Evolutionary conservation across 306 rosid species (phyloP), one percentile per base, ranked within the genome.

Genomic region (Quillaja saponaria): DNA sequence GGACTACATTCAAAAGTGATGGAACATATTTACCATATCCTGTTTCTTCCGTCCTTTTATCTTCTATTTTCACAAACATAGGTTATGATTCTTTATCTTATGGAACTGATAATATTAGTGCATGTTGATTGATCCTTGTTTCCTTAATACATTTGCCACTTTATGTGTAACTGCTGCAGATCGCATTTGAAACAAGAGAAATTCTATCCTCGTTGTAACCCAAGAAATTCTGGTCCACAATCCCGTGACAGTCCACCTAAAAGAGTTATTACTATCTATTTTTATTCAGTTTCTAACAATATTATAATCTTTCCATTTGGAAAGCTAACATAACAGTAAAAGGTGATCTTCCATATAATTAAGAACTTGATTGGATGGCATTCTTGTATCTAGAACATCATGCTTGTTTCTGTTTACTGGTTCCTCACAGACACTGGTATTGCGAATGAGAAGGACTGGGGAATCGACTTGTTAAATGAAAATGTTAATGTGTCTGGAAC

Each of bases 401-500:
- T 71, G 53, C 18, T 12, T 66, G 58, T 67, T 58, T 48, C 13
- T 79, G 64, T 63, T 69, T 72, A 37, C 31, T 10, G 63, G 44
- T 75, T 48, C 55, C 52, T 38, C 34, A 71, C 76, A 91, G 96
- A 88, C 77, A 91, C 98, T 52, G 96, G 96, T 34, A 91, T 91
- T 82, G 96, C 98, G 1, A 88, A 79, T 67, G 96, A 91, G 88
- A 79, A 91, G 82, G 98, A 91, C 71, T 91, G 96, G 98, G 98
- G 92, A 17, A 91, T 91, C 76, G 81, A 74, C 83, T 74, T 91
- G 81, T 69, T 86, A 49, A 91, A 67, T 45, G 96, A 88, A 63
- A 74, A 80, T 48, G 85, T 82, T 55, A 82, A 78, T 2, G 96
- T 88, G 79, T 71, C 98, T 0, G 98, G 96, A 10, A 91, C 95